A percentile compares a stretch with the other conserved stretches of the same genome.
These are phyloP conservation scores for Rhynchospora pubera DNA, from an alignment of 176 grass and related monocot species.

Conservation along the genomic window DNA sequence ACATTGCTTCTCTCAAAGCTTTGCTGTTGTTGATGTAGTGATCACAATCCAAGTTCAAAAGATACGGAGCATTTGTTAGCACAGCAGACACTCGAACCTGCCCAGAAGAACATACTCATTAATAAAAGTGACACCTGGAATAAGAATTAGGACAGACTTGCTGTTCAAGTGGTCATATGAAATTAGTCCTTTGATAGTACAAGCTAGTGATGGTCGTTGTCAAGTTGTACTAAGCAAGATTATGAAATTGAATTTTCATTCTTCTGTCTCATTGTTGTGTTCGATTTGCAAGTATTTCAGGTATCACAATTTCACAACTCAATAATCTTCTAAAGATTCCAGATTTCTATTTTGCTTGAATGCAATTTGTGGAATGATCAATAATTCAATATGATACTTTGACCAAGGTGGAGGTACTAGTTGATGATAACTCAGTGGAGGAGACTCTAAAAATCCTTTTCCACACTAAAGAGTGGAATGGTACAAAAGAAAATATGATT, in stretches of 20 bases:
- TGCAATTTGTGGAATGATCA: background rate
- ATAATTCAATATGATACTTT: background rate
- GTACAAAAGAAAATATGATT: background rate
- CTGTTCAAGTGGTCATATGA: background rate
- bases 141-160: background rate
- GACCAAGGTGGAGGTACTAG: background rate
- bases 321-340: background rate
- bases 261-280: background rate
- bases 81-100: slow-evolving; percentile 86
- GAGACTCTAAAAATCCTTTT: slow-evolving; percentile 2
- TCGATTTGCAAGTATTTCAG: slow-evolving; percentile 3
- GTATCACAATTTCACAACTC: background rate
- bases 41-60: slow-evolving; percentile 95
- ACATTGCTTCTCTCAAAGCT: slow-evolving; percentile 84
- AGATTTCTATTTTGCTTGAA: background rate
- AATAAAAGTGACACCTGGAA: background rate
- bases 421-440: slow-evolving; percentile 1
- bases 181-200: background rate
- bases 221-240: background rate
- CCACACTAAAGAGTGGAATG: slow-evolving; percentile 8
- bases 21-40: slow-evolving; percentile 94
- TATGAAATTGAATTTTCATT: slow-evolving; percentile 1
- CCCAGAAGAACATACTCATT: slow-evolving; percentile 15
- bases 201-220: background rate
- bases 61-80: slow-evolving; percentile 68